Percentiles rank a stretch among this genome's conserved stretches.
Conservation (phyloP, 2,329 filamentous ascomycete genomes). For the Neofusicoccum ribis region DNA sequence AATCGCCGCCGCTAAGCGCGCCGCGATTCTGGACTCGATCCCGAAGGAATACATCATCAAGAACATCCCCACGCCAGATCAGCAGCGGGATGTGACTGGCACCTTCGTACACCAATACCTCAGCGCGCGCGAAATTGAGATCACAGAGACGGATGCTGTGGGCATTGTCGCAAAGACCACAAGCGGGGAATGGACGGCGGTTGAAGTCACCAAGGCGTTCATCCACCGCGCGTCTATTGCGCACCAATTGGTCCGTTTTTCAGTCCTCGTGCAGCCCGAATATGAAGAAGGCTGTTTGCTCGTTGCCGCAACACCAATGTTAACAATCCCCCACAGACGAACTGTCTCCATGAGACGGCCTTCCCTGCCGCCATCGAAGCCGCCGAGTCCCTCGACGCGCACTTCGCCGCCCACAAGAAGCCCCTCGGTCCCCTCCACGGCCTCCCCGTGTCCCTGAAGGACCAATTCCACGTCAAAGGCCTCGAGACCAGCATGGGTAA, state of each 20-base stretch:
- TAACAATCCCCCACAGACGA: slow-evolving; percentile 23
- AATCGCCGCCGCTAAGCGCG: slow-evolving; percentile 13
- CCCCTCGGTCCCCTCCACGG: slow-evolving; percentile 51
- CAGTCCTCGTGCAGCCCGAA: no score
- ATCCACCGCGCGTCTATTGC: slow-evolving; percentile 57
- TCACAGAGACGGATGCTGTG: slow-evolving; percentile 61
- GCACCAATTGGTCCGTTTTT: slow-evolving; percentile 45
- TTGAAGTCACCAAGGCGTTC: slow-evolving; percentile 57
- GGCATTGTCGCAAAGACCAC: slow-evolving; percentile 57
- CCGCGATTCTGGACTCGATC: slow-evolving; percentile 10
- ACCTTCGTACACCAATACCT: slow-evolving; percentile 59
- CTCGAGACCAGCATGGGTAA: slow-evolving; percentile 51
- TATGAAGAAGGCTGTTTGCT: no score
- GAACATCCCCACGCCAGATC: slow-evolving; percentile 3
- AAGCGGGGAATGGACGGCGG: slow-evolving; percentile 56
- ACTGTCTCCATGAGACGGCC: slow-evolving; percentile 51
- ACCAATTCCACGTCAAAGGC: slow-evolving; percentile 52
- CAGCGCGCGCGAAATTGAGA: slow-evolving; percentile 54
- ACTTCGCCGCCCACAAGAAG: slow-evolving; percentile 36
- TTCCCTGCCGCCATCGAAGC: slow-evolving; percentile 47
- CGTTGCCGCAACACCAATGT: no score
- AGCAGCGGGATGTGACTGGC: slow-evolving; percentile 47
- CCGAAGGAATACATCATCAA: slow-evolving; percentile 12
- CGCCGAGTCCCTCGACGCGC: slow-evolving; percentile 44
- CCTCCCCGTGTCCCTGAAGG: slow-evolving; percentile 50